A percentile compares a stretch with the other conserved stretches of the same genome.
phyloP scores from a whole-genome alignment of 805 yeast genomes.

The Yamadazyma tumulicola region DNA sequence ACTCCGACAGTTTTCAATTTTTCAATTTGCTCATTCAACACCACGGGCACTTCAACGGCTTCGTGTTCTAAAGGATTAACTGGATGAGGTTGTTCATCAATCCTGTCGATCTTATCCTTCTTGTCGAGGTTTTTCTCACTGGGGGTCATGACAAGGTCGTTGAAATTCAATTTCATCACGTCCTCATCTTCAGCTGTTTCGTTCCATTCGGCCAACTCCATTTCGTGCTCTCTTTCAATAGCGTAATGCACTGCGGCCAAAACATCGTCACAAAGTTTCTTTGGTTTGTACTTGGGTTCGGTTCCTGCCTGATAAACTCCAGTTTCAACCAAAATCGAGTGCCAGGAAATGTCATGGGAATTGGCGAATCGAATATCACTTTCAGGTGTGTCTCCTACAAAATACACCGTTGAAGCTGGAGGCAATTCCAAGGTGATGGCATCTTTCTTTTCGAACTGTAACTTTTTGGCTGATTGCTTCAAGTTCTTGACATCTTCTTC shows the following conservation, averaged over 20 bases:
- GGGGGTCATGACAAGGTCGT: conserved; percentile 46
- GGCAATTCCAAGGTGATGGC: conserved; percentile 57
- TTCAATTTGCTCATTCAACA: conserved; percentile 40
- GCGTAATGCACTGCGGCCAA: conserved; percentile 82
- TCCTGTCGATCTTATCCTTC: conserved; percentile 7
- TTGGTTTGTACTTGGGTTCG: conserved; percentile 74
- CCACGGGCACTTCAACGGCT: conserved; percentile 48
- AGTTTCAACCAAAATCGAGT: conserved; percentile 78
- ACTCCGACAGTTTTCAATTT: conserved; percentile 34
- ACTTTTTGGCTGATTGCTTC: conserved; percentile 15
- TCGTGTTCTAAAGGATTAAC: conserved; percentile 35
- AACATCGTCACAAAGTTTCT: conserved; percentile 67
- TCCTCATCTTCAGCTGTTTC: conserved; percentile 36
- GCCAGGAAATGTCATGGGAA: conserved; percentile 82
- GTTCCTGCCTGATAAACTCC: conserved; percentile 85
- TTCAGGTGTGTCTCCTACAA: conserved; percentile 89
- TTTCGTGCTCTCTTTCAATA: conserved; percentile 72
- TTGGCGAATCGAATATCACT: conserved; percentile 85
- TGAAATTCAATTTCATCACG: conserved; percentile 38
- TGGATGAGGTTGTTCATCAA: conserved; percentile 5
- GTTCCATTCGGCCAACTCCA: conserved; percentile 76
- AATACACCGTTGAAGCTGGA: conserved; percentile 81
- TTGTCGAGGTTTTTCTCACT: conserved; percentile 18
- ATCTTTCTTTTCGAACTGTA: conserved; percentile 35
- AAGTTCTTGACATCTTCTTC: conserved; percentile 9